Evolutionary conservation across 1,284 basidiomycete genomes (phyloP).

Genomic region (Trametes versicolor): DNA sequence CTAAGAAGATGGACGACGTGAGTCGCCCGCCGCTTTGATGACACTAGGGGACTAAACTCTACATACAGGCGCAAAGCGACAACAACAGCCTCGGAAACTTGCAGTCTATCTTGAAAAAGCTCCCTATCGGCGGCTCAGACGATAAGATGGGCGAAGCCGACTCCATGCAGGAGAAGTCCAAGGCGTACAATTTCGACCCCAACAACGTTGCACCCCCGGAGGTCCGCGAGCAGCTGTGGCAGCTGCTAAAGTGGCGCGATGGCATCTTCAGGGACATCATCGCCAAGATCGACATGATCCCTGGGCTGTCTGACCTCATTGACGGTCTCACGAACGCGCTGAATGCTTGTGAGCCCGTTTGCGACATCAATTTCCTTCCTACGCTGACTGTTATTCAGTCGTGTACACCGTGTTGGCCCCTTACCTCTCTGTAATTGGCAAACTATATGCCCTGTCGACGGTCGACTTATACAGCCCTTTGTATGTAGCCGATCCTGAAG

Average conservation of each 20-base stretch:
- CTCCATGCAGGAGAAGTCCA: conserved; percentile 58
- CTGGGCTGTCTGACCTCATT: conserved; percentile 74
- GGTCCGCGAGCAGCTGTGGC: conserved; percentile 72
- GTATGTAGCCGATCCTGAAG: conserved; percentile 61
- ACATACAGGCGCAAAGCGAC: conserved; percentile 45
- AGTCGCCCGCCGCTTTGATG: conserved; percentile 10
- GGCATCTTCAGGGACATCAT: conserved; percentile 60
- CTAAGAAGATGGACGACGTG: conserved; percentile 69
- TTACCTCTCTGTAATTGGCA: conserved; percentile 55
- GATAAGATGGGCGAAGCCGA: conserved; percentile 64
- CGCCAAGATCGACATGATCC: conserved; percentile 69
- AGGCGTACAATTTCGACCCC: conserved; percentile 66
- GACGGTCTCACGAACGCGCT: conserved; percentile 72
- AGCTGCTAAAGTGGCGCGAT: conserved; percentile 81
- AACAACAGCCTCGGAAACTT: conserved; percentile 54
- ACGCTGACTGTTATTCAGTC: conserved; percentile 46
- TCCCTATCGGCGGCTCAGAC: conserved; percentile 59
- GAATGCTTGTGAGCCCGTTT: conserved; percentile 64
- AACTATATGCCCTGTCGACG: background rate
- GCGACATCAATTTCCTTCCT: background rate
- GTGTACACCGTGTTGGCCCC: conserved; percentile 81
- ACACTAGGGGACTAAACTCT: background rate
- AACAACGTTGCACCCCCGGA: conserved; percentile 74
- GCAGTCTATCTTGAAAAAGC: conserved; percentile 60
- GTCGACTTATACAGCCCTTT: background rate